Evolutionary conservation across 306 rosid genomes (phyloP).

Genomic region (Castanopsis chinensis): DNA sequence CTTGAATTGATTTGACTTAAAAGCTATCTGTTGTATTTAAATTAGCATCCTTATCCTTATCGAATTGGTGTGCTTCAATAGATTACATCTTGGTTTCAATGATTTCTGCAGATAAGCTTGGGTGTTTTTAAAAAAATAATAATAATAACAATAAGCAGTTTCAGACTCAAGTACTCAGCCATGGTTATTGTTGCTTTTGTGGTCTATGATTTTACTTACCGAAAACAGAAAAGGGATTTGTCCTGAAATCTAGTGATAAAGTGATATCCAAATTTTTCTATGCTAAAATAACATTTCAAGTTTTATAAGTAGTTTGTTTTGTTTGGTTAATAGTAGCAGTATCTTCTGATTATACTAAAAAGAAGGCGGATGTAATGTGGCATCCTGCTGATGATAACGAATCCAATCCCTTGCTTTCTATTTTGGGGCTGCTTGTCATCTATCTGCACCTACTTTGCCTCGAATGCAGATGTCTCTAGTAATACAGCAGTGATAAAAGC

Average conservation of each 20-base stretch:
- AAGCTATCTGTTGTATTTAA: too few species aligned
- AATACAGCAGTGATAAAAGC: neutral
- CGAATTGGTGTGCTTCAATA: too few species aligned
- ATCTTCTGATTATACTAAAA: neutral
- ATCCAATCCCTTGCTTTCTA: neutral
- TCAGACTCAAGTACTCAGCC: too few species aligned
- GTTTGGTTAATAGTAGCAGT: neutral
- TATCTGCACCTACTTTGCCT: neutral
- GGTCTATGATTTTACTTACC: neutral
- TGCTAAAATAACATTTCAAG: neutral
- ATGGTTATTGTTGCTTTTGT: neutral
- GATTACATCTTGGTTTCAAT: too few species aligned
- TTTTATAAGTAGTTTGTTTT: neutral
- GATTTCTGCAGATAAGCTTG: too few species aligned
- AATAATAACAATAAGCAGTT: too few species aligned
- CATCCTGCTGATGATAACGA: neutral
- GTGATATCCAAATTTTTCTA: neutral
- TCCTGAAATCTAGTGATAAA: neutral
- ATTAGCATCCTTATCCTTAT: too few species aligned
- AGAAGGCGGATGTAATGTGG: neutral
- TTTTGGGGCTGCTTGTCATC: neutral
- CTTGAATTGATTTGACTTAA: too few species aligned
- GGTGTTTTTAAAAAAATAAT: too few species aligned
- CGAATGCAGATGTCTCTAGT: neutral
- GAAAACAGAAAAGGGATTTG: neutral